Conservation (phyloP, 148 eudicot genomes). For the Vaccinium vitisidaea region DNA sequence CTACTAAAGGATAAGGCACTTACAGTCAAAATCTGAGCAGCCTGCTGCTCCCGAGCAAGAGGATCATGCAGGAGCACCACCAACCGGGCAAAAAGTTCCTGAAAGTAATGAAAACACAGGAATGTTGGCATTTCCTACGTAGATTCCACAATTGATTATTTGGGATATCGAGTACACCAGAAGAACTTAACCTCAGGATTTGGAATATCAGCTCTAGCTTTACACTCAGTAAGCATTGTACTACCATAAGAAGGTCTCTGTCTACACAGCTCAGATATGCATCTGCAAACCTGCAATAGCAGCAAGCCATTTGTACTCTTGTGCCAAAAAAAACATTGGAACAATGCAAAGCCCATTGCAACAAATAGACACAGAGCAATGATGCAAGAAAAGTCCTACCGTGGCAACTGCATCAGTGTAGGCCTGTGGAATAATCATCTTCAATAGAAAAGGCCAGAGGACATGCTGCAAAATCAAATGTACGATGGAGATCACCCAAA, state of each 20-base stretch:
- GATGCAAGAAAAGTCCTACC: constrained; percentile 34
- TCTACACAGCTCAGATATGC: constrained; percentile 92
- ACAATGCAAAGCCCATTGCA: constrained; percentile 4
- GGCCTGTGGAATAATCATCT: constrained; percentile 81
- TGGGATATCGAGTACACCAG: background rate
- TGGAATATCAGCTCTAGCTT: constrained; percentile 84
- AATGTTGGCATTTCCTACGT: background rate
- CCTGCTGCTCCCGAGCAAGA: constrained; percentile 82
- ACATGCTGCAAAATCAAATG: constrained; percentile 65
- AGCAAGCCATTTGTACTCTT: background rate
- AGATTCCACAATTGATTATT: background rate
- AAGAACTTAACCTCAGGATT: constrained; percentile 63
- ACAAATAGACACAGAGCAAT: background rate
- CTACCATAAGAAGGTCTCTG: constrained; percentile 50
- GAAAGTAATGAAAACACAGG: constrained; percentile 14
- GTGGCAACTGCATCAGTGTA: constrained; percentile 90
- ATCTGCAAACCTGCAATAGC: constrained; percentile 81
- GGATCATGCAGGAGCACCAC: constrained; percentile 93
- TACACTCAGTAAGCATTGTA: constrained; percentile 71
- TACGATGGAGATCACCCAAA: background rate
- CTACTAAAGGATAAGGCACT: constrained; percentile 18
- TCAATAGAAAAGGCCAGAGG: constrained; percentile 94
- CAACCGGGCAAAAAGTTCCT: constrained; percentile 96
- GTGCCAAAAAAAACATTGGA: background rate
- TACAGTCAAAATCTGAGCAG: constrained; percentile 85